Base-by-base conservation (phyloP, 331 rosid species). In the Malus hybrid region DNA sequence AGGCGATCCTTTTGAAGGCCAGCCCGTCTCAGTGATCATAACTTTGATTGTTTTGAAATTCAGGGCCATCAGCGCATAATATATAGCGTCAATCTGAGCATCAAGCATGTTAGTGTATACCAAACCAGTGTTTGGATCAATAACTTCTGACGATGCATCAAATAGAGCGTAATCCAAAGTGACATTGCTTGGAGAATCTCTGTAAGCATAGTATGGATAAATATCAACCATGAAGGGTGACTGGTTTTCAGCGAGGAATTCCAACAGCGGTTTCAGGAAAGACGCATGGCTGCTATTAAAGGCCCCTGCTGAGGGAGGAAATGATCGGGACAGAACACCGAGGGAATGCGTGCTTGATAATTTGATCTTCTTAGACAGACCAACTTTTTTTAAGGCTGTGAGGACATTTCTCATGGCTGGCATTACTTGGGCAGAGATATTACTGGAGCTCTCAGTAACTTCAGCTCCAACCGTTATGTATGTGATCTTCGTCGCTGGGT, bases 301-400 rank as follows among this genome's bases (percentile, higher is more conserved):
- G 10, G 99, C 99, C 27, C 99, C 99, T 0, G 96, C 99, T 54
- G 99, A 94, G 42, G 99, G 99, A 15, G 99, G 99, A 74, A 92
- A 94, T 3, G 99, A 92, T 55, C 97, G 88, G 13, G 99, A 94
- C 78, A 94, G 72, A 83, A 94, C 93, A 52, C 99, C 96, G 1
- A 94, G 99, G 63, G 97, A 94, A 86, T 85, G 97, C 24, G 99
- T 92, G 52, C 87, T 94, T 44, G 99, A 90, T 72, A 94, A 91
- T 71, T 85, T 94, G 6, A 94, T 94, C 90, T 79, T 92, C 82
- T 86, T 91, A 67, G 85, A 87, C 69, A 94, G 80, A 61, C 97
- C 99, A 18, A 75, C 91, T 77, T 92, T 94, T 81, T 79, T 87
- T 57, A 94, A 95, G 59, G 96, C 96, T 10, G 89, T 77, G 24